phyloP scores from a whole-genome alignment of 768 basidiomycete genomes.

The Fibroporia radiculosa region DNA sequence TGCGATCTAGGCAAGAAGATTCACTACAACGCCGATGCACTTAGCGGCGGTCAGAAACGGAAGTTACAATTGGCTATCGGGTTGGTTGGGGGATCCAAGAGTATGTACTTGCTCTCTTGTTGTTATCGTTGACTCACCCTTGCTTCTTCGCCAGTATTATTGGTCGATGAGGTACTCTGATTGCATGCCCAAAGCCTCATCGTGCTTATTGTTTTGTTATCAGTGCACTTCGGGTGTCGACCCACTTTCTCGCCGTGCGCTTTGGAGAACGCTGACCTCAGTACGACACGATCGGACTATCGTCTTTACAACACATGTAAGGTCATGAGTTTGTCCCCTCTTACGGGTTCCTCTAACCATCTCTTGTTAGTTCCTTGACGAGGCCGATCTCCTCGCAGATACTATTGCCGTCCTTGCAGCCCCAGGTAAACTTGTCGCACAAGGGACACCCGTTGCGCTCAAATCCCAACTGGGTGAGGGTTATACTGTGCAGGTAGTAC shows the following conservation, averaged over 20 bases:
- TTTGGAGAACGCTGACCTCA: conserved; percentile 69
- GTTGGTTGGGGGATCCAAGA: conserved; percentile 65
- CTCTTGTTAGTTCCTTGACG: conserved; percentile 56
- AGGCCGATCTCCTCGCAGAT: conserved; percentile 73
- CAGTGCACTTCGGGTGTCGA: conserved; percentile 75
- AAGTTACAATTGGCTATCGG: conserved; percentile 82
- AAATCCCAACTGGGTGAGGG: conserved; percentile 68
- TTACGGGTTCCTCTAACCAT: conserved; percentile 3
- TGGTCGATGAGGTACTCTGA: conserved; percentile 19
- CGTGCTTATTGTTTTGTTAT: background rate
- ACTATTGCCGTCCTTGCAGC: conserved; percentile 68
- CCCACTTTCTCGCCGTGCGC: conserved; percentile 66
- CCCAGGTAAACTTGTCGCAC: conserved; percentile 67
- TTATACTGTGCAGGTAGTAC: conserved; percentile 49
- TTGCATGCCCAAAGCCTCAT: background rate
- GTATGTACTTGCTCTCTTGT: conserved; percentile 28
- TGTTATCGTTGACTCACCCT: background rate
- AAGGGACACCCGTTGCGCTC: conserved; percentile 66
- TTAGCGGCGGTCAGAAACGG: conserved; percentile 77
- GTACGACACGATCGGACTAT: conserved; percentile 61
- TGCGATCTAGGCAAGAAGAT: conserved; percentile 72
- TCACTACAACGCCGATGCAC: conserved; percentile 51
- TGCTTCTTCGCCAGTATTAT: conserved; percentile 11
- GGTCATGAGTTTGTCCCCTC: conserved; percentile 17
- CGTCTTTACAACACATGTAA: conserved; percentile 72